These are phyloP conservation scores for Coemansia nantahalensis DNA, from an alignment of 192 early-diverging fungal genomes.

Conservation along the genomic window DNA sequence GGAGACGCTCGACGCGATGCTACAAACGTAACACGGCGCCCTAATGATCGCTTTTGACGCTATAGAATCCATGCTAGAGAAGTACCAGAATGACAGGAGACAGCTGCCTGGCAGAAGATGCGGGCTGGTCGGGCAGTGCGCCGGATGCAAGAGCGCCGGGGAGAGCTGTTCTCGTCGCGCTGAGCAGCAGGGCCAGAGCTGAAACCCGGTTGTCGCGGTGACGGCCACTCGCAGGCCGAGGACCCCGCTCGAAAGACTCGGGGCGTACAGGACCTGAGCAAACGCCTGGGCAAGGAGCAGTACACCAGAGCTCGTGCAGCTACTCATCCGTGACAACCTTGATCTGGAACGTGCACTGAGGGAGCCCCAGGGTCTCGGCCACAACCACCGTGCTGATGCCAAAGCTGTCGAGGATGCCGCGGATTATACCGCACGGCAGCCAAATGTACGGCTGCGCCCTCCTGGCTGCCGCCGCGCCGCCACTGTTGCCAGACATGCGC, in stretches of 20 bases:
- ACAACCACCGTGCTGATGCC: slow-evolving; percentile 84
- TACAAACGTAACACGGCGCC: not conserved
- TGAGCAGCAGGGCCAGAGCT: too few relatives aligned
- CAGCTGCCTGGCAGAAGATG: too few relatives aligned
- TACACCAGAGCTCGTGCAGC: not conserved
- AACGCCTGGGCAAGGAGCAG: not conserved
- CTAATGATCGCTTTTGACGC: too few relatives aligned
- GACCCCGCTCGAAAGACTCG: too few relatives aligned
- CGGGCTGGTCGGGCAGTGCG: too few relatives aligned
- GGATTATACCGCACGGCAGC: slow-evolving; percentile 95
- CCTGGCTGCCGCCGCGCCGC: slow-evolving; percentile 72
- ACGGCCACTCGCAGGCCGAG: too few relatives aligned
- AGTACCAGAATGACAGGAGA: not conserved
- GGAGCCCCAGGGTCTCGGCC: slow-evolving; percentile 79
- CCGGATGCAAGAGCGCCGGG: too few relatives aligned
- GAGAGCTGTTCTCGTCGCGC: too few relatives aligned
- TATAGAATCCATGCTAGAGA: not conserved
- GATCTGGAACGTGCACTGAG: slow-evolving; percentile 70
- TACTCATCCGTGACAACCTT: slow-evolving; percentile 40
- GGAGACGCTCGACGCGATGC: slow-evolving; percentile 28
- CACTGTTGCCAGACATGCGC: slow-evolving; percentile 83
- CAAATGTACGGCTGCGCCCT: slow-evolving; percentile 86
- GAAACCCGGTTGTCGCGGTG: too few relatives aligned
- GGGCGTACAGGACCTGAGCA: too few relatives aligned
- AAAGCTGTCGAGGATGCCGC: slow-evolving; percentile 89